Evolutionary conservation across 2,329 filamentous ascomycete species (phyloP).

Genomic region (Talaromyces sp.): DNA sequence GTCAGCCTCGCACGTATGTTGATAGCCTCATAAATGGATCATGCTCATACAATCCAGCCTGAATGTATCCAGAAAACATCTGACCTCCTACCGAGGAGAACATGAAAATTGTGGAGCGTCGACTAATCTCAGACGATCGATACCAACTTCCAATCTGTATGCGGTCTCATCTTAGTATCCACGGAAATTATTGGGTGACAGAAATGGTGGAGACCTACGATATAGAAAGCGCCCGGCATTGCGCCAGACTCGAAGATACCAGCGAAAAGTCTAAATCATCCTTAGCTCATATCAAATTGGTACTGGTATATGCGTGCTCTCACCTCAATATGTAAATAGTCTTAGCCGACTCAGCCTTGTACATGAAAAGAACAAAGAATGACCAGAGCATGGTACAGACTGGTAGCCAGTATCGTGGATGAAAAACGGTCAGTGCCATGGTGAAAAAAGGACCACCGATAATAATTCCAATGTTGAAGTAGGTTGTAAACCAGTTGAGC

Average conservation of each 20-base stretch:
- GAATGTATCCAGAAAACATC: constrained; percentile 12
- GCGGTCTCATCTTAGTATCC: no score
- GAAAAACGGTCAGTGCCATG: constrained; percentile 44
- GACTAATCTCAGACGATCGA: constrained; percentile 10
- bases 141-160: constrained; percentile 27
- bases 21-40: no score
- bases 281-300: no score
- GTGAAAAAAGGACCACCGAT: constrained; percentile 32
- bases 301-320: no score
- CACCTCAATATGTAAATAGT: no score
- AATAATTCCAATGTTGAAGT: constrained; percentile 48
- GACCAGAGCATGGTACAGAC: constrained; percentile 44
- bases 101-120: constrained; percentile 20
- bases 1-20: no score
- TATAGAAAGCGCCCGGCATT: constrained; percentile 19
- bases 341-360: constrained; percentile 7
- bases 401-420: constrained; percentile 46
- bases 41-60: no score
- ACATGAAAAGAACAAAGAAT: constrained; percentile 41
- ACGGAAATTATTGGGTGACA: no score
- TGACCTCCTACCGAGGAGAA: constrained; percentile 14
- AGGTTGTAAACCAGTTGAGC: constrained; percentile 47
- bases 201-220: no score
- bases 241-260: constrained; percentile 21
- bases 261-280: constrained; percentile 21